Percentiles rank a stretch among this genome's conserved stretches.
These are phyloP conservation scores for Arachis monticola DNA, from an alignment of 331 rosid genomes.

Conservation along the genomic window DNA sequence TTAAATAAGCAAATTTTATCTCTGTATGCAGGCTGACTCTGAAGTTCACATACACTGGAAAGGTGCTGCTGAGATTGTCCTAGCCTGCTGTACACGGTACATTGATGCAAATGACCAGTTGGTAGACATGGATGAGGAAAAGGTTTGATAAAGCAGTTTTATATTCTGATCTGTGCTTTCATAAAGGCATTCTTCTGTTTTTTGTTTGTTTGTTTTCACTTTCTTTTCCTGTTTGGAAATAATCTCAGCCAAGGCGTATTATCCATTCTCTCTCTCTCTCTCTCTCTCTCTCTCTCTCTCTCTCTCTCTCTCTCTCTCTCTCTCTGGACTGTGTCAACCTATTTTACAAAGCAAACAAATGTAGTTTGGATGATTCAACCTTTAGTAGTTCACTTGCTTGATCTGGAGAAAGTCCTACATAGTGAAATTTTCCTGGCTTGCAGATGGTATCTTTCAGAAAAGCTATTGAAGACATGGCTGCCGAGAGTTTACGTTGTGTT, in stretches of 20 bases:
- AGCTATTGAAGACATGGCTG: constrained; percentile 93
- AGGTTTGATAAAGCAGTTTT: constrained; percentile 58
- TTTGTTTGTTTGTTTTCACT: not conserved
- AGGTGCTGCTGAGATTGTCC: constrained; percentile 97
- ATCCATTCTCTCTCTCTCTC: no score
- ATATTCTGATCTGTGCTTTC: constrained; percentile 3
- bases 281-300: not conserved
- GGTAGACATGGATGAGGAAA: constrained; percentile 69
- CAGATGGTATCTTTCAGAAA: constrained; percentile 63
- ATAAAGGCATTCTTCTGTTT: not conserved
- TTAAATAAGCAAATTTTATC: constrained; percentile 13
- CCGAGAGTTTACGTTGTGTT: constrained; percentile 83
- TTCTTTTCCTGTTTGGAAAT: not conserved
- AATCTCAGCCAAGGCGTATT: not conserved
- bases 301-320: not conserved
- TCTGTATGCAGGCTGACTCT: constrained; percentile 56
- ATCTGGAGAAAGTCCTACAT: constrained; percentile 3
- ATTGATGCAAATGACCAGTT: constrained; percentile 56
- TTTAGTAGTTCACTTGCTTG: not conserved
- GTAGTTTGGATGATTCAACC: not conserved
- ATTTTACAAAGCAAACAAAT: not conserved
- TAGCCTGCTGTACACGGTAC: constrained; percentile 69
- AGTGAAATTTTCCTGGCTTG: constrained; percentile 35
- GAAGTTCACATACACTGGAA: constrained; percentile 93
- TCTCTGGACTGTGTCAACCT: not conserved